Conservation (phyloP, 2,329 filamentous ascomycete species). For the Capronia americana region DNA sequence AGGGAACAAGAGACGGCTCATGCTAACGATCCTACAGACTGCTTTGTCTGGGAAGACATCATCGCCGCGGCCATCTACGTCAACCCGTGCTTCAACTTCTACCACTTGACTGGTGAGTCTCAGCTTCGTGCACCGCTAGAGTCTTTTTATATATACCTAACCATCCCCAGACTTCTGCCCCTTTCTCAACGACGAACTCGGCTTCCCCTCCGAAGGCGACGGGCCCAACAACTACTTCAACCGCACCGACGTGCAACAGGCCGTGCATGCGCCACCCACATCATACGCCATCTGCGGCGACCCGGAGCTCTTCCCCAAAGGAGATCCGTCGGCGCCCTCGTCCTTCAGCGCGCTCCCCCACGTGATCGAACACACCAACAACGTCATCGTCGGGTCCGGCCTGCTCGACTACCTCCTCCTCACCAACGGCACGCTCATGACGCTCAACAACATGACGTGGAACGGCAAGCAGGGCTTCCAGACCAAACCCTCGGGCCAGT, state of each 20-base stretch:
- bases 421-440: constrained; percentile 60
- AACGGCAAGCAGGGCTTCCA: constrained; percentile 57
- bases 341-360: constrained; percentile 29
- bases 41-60: constrained; percentile 65
- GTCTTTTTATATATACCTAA: neutral
- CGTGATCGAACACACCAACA: constrained; percentile 60
- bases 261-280: constrained; percentile 56
- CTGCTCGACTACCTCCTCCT: constrained; percentile 58
- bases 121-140: neutral
- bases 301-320: constrained; percentile 48
- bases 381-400: constrained; percentile 57
- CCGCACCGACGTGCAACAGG: constrained; percentile 58
- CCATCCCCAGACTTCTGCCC: constrained; percentile 69
- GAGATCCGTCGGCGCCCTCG: constrained; percentile 55
- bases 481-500: constrained; percentile 47
- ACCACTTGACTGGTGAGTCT: constrained; percentile 55
- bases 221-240: constrained; percentile 66
- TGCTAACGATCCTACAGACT: constrained; percentile 49
- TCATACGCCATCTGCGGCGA: constrained; percentile 52
- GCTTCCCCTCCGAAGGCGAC: constrained; percentile 58
- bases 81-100: constrained; percentile 82
- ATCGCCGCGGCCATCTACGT: constrained; percentile 58
- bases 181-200: constrained; percentile 70
- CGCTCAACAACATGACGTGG: constrained; percentile 63
- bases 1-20: too few relatives aligned